phyloP scores from a whole-genome alignment of 2,329 filamentous ascomycete genomes.

The Fusarium sp. region DNA sequence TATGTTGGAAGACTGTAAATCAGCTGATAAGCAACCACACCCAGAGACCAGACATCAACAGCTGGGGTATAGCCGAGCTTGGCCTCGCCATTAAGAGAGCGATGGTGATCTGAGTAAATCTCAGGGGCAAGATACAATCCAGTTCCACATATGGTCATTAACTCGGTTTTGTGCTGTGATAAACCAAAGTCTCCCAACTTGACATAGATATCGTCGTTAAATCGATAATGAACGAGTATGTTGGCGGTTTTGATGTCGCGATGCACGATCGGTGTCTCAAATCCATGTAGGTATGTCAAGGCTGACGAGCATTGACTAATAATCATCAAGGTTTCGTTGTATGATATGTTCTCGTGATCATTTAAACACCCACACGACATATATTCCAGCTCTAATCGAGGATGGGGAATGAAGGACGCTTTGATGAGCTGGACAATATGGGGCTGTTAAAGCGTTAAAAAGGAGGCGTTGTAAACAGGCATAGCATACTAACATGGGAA shows the following conservation, averaged over 20 bases:
- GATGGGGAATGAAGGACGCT: not conserved
- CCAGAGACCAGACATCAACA: constrained; percentile 92
- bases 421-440: constrained; percentile 24
- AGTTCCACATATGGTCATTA: constrained; percentile 87
- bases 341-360: constrained; percentile 1
- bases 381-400: constrained; percentile 25
- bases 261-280: constrained; percentile 71
- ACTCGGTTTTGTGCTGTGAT: constrained; percentile 92
- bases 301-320: constrained; percentile 27
- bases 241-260: constrained; percentile 95
- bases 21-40: constrained; percentile 67
- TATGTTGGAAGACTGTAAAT: constrained; percentile 15
- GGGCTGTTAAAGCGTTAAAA: constrained; percentile 17
- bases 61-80: constrained; percentile 83
- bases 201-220: constrained; percentile 78
- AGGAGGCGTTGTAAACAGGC: not conserved
- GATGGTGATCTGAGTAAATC: constrained; percentile 55
- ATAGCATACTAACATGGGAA: constrained; percentile 29
- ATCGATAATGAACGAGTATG: constrained; percentile 74
- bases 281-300: constrained; percentile 29
- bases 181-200: constrained; percentile 93
- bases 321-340: constrained; percentile 22
- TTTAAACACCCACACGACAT: constrained; percentile 12
- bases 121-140: constrained; percentile 91
- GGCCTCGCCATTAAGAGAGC: not conserved